A percentile compares a stretch with the other conserved stretches of the same genome.
These are phyloP conservation scores for Ceratobasidium papillatum DNA, from an alignment of 1,284 basidiomycete species.

Conservation along the genomic window DNA sequence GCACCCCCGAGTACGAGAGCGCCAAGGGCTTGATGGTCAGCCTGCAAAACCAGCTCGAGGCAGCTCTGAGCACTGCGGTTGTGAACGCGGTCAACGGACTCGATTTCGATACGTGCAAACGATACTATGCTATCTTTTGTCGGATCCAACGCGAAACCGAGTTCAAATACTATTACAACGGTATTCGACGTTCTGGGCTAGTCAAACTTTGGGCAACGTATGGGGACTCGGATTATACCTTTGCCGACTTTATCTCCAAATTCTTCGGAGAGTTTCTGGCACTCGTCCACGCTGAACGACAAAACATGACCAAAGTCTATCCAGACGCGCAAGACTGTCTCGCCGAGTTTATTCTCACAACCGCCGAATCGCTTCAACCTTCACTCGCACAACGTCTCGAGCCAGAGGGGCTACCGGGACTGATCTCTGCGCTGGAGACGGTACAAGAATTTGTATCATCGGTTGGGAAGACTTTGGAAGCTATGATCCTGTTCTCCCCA, in stretches of 20 bases:
- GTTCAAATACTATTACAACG: constrained; percentile 93
- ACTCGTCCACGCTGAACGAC: constrained; percentile 74
- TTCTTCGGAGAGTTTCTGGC: constrained; percentile 77
- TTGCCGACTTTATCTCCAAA: constrained; percentile 72
- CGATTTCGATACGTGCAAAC: constrained; percentile 75
- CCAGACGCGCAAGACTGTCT: constrained; percentile 78
- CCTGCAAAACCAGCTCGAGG: constrained; percentile 93
- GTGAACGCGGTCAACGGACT: constrained; percentile 80
- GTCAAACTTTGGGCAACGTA: constrained; percentile 72
- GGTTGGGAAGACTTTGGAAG: constrained; percentile 79
- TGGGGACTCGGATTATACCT: constrained; percentile 48
- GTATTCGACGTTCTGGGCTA: constrained; percentile 72
- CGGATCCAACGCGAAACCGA: constrained; percentile 90
- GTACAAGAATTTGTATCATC: constrained; percentile 82
- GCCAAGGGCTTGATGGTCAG: constrained; percentile 84
- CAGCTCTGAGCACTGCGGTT: constrained; percentile 83
- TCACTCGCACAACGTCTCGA: constrained; percentile 80
- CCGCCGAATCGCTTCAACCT: constrained; percentile 78
- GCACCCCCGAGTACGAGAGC: constrained; percentile 86
- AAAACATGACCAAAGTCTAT: constrained; percentile 81
- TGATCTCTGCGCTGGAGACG: constrained; percentile 73
- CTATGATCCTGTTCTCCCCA: constrained; percentile 57
- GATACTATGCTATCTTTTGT: constrained; percentile 85
- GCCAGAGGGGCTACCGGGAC: constrained; percentile 71
- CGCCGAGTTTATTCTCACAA: constrained; percentile 81